phyloP scores from a whole-genome alignment of 2,329 filamentous ascomycete genomes.

The Metarhizium sp. region DNA sequence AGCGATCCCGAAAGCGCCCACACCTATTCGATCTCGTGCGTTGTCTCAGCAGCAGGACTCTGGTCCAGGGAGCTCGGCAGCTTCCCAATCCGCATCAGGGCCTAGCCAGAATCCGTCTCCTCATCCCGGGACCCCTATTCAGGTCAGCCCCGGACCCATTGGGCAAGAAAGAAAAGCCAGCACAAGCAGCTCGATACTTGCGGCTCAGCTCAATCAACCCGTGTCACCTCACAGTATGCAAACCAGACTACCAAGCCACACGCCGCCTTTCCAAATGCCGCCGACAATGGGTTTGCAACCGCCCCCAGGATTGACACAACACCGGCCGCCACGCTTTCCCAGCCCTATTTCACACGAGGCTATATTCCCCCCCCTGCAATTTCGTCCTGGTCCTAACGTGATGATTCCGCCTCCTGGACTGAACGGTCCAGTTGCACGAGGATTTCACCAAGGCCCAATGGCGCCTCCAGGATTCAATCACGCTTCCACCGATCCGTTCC shows the following conservation, averaged over 20 bases:
- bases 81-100: conserved; percentile 50
- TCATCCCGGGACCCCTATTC: conserved; percentile 52
- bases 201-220: conserved; percentile 23
- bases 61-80: conserved; percentile 58
- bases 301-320: conserved; percentile 27
- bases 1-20: conserved; percentile 71
- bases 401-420: conserved; percentile 44
- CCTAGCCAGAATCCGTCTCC: conserved; percentile 50
- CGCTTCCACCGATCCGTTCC: conserved; percentile 19
- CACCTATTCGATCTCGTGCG: conserved; percentile 67
- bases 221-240: conserved; percentile 48
- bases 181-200: conserved; percentile 21
- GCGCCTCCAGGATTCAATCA: conserved; percentile 29
- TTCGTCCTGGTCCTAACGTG: conserved; percentile 35
- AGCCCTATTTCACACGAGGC: conserved; percentile 47
- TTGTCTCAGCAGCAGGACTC: conserved; percentile 74
- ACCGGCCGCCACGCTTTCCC: conserved; percentile 40
- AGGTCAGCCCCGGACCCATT: conserved; percentile 55
- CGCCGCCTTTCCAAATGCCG: conserved; percentile 44
- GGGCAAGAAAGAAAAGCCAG: conserved; percentile 56
- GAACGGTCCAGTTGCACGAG: conserved; percentile 32
- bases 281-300: conserved; percentile 45
- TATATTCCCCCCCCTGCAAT: conserved; percentile 36
- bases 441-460: conserved; percentile 30
- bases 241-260: conserved; percentile 25